Percentiles rank a stretch among this genome's conserved stretches.
These are phyloP conservation scores for Fusarium annulatum DNA, from an alignment of 2,329 filamentous ascomycete genomes.

Conservation along the genomic window DNA sequence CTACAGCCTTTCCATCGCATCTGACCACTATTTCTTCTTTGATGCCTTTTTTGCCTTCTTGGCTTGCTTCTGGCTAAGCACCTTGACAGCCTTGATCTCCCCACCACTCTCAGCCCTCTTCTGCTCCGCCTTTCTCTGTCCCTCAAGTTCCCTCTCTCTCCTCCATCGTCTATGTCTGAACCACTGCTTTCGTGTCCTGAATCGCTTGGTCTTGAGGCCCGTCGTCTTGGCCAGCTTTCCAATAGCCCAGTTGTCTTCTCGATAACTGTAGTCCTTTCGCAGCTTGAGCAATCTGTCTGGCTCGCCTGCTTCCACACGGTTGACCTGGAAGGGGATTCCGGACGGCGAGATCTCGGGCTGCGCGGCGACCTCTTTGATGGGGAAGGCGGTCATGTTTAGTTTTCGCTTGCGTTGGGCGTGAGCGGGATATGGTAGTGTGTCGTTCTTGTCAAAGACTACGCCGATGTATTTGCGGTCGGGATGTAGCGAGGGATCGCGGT, in stretches of 20 bases:
- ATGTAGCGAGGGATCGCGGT: slow-evolving; percentile 85
- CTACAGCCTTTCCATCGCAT: not conserved
- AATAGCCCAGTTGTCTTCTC: slow-evolving; percentile 70
- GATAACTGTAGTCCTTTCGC: slow-evolving; percentile 66
- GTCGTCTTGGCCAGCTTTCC: slow-evolving; percentile 65
- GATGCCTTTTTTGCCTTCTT: slow-evolving; percentile 52
- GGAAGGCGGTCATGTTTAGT: slow-evolving; percentile 75
- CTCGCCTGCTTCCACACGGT: slow-evolving; percentile 55
- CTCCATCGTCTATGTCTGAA: slow-evolving; percentile 59
- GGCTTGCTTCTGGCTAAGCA: slow-evolving; percentile 52
- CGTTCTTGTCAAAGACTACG: slow-evolving; percentile 84
- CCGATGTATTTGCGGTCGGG: slow-evolving; percentile 95
- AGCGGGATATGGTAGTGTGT: slow-evolving; percentile 79
- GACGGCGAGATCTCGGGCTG: slow-evolving; percentile 59
- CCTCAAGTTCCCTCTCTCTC: slow-evolving; percentile 55
- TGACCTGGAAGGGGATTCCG: slow-evolving; percentile 61
- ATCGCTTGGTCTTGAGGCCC: slow-evolving; percentile 60
- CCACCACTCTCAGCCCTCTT: slow-evolving; percentile 50
- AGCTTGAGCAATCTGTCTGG: slow-evolving; percentile 62
- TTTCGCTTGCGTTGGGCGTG: slow-evolving; percentile 80
- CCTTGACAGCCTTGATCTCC: slow-evolving; percentile 47
- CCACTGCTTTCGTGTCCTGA: slow-evolving; percentile 62
- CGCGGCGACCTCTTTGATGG: slow-evolving; percentile 54
- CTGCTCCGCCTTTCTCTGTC: slow-evolving; percentile 53
- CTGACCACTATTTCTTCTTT: slow-evolving; percentile 48